Percentiles rank a stretch among this genome's conserved stretches.
Evolutionary conservation across 306 rosid species (phyloP).

Genomic region (Vigna unguiculata): DNA sequence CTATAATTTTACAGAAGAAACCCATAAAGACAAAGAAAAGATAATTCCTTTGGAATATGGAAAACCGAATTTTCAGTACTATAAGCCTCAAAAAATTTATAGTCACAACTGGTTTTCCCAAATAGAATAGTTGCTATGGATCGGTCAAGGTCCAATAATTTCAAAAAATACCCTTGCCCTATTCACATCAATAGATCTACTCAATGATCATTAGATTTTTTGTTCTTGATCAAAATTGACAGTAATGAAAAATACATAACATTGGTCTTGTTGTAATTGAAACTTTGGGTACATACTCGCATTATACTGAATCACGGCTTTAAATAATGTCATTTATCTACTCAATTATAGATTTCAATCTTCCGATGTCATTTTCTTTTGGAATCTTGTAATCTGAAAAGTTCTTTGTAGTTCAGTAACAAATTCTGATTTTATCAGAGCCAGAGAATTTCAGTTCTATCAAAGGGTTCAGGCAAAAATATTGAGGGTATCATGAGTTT

Average conservation of each 20-base stretch:
- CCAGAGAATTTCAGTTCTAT: conserved; percentile 13
- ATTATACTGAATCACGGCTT: neutral
- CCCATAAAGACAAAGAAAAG: neutral
- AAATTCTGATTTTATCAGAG: conserved; percentile 16
- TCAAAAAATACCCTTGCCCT: no score
- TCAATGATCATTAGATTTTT: neutral
- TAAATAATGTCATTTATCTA: conserved; percentile 7
- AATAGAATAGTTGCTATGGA: neutral
- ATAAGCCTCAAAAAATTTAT: conserved; percentile 1
- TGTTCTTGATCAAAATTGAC: conserved; percentile 18
- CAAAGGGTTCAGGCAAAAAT: neutral
- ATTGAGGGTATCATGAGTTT: neutral
- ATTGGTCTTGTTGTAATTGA: conserved; percentile 5
- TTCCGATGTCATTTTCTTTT: neutral
- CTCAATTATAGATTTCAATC: conserved; percentile 33
- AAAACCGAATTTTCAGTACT: neutral
- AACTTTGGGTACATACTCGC: conserved; percentile 1
- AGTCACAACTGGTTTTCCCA: neutral
- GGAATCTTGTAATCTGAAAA: neutral
- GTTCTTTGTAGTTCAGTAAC: neutral
- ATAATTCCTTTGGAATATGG: conserved; percentile 1
- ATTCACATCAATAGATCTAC: neutral
- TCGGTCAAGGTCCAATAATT: no score
- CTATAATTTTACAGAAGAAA: neutral
- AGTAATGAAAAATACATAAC: neutral